A percentile compares a stretch with the other conserved stretches of the same genome.
phyloP scores from a whole-genome alignment of 805 yeast genomes.

The Sugiyamaella valdiviana region DNA sequence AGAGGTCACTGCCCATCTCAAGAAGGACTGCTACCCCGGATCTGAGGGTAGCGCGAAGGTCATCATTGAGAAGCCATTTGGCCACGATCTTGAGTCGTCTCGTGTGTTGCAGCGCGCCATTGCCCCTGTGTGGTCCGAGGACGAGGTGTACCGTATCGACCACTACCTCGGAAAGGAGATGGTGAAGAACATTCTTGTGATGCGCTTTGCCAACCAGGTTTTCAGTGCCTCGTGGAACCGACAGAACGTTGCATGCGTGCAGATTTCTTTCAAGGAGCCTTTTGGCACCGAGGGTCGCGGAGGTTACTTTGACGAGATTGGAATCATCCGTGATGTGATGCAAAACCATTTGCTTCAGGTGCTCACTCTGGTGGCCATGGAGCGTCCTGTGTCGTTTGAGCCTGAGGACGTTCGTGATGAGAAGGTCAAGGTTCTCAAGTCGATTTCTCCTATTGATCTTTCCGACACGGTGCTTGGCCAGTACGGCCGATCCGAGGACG shows the following conservation, averaged over 20 bases:
- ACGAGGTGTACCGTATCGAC: slow-evolving; percentile 90
- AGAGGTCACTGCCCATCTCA: slow-evolving; percentile 66
- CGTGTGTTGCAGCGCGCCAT: slow-evolving; percentile 68
- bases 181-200: slow-evolving; percentile 86
- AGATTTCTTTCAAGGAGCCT: slow-evolving; percentile 93
- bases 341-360: slow-evolving; percentile 96
- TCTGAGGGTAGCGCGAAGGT: slow-evolving; percentile 65
- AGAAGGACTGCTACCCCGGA: slow-evolving; percentile 57
- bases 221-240: slow-evolving; percentile 86
- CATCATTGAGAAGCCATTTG: slow-evolving; percentile 96
- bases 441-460: slow-evolving; percentile 60
- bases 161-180: slow-evolving; percentile 97
- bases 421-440: slow-evolving; percentile 85
- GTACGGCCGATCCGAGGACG: slow-evolving; percentile 78
- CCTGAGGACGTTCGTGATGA: slow-evolving; percentile 95
- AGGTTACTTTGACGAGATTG: slow-evolving; percentile 92
- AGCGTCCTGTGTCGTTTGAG: slow-evolving; percentile 83
- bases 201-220: slow-evolving; percentile 87
- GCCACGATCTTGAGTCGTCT: slow-evolving; percentile 78
- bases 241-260: slow-evolving; percentile 70
- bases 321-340: slow-evolving; percentile 96
- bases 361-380: slow-evolving; percentile 87
- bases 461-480: slow-evolving; percentile 79
- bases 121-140: slow-evolving; percentile 84
- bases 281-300: slow-evolving; percentile 99